Evolutionary conservation across 129 eudicot genomes (phyloP), one percentile per base, ranked within the genome.

Genomic region (Artemisia annua): DNA sequence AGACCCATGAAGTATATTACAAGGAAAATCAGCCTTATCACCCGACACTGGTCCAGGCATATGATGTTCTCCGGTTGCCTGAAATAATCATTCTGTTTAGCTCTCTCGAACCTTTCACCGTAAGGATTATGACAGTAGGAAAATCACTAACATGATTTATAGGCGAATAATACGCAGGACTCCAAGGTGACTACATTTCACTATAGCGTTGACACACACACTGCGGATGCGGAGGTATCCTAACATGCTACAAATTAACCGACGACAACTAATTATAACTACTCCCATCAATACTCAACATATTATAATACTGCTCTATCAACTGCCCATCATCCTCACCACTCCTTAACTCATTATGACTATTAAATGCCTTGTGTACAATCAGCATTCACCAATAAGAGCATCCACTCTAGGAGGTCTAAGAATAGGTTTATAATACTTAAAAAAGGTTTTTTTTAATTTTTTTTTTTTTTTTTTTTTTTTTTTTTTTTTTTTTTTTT

Each of bases 121-220:
- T 75, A 78, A 17, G 82, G 88, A 48, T 72, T 44, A 58, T 79
- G 78, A 57, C 81, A 80, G 3, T 80, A 4, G 89, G 87, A 57
- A 83, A 77, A 13, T 89, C 96, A 53, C 55, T 72, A 9, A 83
- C 93, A 60, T 79, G 71, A 71, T 80, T 84, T 56, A 91, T 79
- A 9, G 96, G 96, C 14, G 96, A 89, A 44, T 82, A 86, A 68
- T 86, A 89, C 1, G 85, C 89, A 58, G 92, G 96, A 64, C 92
- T 86, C 92, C 96, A 89, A 8, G 92, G 89, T 39, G 87, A 81
- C 73, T 89, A 92, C 86, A 87, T 81, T n/a, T 88, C 96, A 77
- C 65, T 81, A 22, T 72, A 83, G 79, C 85, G 67, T 74, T 83
- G 89, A 43, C 46, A 71, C 53, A 67, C 76, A 48, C 83, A 57